phyloP scores from a whole-genome alignment of 441 rosid species.

The Populus tomentosa region DNA sequence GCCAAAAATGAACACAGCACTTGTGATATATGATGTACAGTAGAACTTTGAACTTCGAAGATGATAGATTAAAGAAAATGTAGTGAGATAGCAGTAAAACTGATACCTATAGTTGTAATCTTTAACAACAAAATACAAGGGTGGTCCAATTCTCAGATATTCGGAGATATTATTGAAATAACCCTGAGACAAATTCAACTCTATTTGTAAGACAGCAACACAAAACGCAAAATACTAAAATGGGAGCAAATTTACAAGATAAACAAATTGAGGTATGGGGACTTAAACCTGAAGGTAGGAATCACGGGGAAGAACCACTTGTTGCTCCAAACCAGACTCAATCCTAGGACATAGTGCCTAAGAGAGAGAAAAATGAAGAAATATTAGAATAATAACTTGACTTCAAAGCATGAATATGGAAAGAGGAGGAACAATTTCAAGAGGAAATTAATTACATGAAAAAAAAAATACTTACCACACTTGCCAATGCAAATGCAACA shows the following conservation, averaged over 20 bases:
- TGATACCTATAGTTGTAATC: slow-evolving; percentile 78
- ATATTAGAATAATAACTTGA: not conserved
- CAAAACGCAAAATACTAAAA: slow-evolving; percentile 5
- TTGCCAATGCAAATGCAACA: slow-evolving; percentile 69
- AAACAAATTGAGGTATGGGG: not conserved
- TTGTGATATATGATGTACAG: not conserved
- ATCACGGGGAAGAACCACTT: slow-evolving; percentile 92
- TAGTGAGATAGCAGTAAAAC: not conserved
- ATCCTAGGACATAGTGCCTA: slow-evolving; percentile 80
- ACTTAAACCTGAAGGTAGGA: slow-evolving; percentile 87
- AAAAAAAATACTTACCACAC: slow-evolving; percentile 62
- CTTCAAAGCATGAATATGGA: not conserved
- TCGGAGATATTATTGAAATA: slow-evolving; percentile 74
- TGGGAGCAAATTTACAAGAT: slow-evolving; percentile 4
- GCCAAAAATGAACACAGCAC: not conserved
- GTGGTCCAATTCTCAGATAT: slow-evolving; percentile 87
- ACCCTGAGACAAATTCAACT: slow-evolving; percentile 45
- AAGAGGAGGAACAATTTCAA: not conserved
- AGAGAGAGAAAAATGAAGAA: not conserved
- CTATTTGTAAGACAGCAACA: slow-evolving; percentile 1
- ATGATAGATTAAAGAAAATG: not conserved
- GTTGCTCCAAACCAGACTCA: slow-evolving; percentile 91
- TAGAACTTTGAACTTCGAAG: not conserved
- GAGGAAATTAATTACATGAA: not conserved
- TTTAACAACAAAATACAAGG: slow-evolving; percentile 84